Percentiles rank a stretch among this genome's conserved stretches.
These are phyloP conservation scores for Colletotrichum godetiae DNA, from an alignment of 2,329 filamentous ascomycete genomes.

Conservation along the genomic window DNA sequence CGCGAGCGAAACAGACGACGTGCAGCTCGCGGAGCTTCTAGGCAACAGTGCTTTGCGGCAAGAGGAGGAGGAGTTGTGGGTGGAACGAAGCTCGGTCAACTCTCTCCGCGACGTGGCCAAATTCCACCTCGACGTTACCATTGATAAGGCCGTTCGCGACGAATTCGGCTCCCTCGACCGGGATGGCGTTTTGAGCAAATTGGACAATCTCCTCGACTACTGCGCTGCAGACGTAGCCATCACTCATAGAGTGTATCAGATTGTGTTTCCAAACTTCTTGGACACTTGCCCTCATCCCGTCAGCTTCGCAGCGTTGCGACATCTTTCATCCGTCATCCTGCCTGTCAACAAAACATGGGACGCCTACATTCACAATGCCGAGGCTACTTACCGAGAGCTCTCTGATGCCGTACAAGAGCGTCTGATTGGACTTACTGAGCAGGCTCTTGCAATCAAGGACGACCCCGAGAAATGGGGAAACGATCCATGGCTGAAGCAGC, in stretches of 20 bases:
- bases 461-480: slow-evolving; percentile 75
- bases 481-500: slow-evolving; percentile 91
- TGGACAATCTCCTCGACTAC: slow-evolving; percentile 90
- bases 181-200: slow-evolving; percentile 73
- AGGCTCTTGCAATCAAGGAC: slow-evolving; percentile 80
- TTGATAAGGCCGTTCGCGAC: slow-evolving; percentile 90
- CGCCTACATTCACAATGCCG: slow-evolving; percentile 83
- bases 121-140: slow-evolving; percentile 91
- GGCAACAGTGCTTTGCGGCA: slow-evolving; percentile 75
- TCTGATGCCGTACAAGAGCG: slow-evolving; percentile 83
- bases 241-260: slow-evolving; percentile 93
- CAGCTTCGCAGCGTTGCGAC: slow-evolving; percentile 92
- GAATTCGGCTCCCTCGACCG: slow-evolving; percentile 87
- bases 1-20: slow-evolving; percentile 75
- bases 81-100: slow-evolving; percentile 93
- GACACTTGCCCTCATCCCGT: slow-evolving; percentile 95
- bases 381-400: slow-evolving; percentile 83
- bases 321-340: slow-evolving; percentile 92
- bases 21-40: slow-evolving; percentile 78
- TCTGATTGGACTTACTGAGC: slow-evolving; percentile 78
- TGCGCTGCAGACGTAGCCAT: slow-evolving; percentile 94
- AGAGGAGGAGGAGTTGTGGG: slow-evolving; percentile 95
- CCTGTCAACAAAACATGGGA: slow-evolving; percentile 92
- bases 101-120: slow-evolving; percentile 95
- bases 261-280: slow-evolving; percentile 91